These are phyloP conservation scores for Domatiomyces catenatus DNA, from an alignment of 2,329 filamentous ascomycete genomes.

Conservation along the genomic window DNA sequence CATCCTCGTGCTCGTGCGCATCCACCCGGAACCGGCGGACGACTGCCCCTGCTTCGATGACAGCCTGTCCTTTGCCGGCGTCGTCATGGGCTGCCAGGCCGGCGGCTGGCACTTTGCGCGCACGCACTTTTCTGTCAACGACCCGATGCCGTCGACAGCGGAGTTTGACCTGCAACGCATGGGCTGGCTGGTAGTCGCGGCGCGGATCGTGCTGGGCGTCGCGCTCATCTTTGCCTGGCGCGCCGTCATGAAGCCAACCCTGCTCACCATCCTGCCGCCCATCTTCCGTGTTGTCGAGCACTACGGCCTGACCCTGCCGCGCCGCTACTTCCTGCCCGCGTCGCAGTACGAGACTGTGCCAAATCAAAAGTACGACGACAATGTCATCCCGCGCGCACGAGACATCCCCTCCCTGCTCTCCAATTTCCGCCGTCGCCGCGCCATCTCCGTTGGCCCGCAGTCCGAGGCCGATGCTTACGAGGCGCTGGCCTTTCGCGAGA, in stretches of 20 bases:
- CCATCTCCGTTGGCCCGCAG: constrained; percentile 82
- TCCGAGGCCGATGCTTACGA: constrained; percentile 91
- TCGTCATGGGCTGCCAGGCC: constrained; percentile 68
- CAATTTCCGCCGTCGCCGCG: constrained; percentile 61
- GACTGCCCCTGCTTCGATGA: constrained; percentile 96
- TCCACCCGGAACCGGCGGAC: constrained; percentile 90
- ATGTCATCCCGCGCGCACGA: constrained; percentile 75
- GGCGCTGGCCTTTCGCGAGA: constrained; percentile 77
- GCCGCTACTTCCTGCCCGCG: constrained; percentile 80
- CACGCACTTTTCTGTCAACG: background rate
- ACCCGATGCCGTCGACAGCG: constrained; percentile 42
- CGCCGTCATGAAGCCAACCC: constrained; percentile 68
- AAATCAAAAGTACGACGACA: constrained; percentile 58
- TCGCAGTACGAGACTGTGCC: constrained; percentile 82
- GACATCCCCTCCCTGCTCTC: constrained; percentile 71
- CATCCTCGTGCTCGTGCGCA: constrained; percentile 62
- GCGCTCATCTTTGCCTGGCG: constrained; percentile 78
- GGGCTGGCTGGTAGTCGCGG: constrained; percentile 47
- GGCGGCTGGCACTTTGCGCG: constrained; percentile 70
- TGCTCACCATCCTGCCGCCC: constrained; percentile 66
- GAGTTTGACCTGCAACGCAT: constrained; percentile 52
- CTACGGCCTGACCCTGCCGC: constrained; percentile 61
- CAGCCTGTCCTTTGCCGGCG: constrained; percentile 81
- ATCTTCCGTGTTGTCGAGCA: constrained; percentile 75
- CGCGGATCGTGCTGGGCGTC: constrained; percentile 65